These are phyloP conservation scores for Mortierella hygrophila DNA, from an alignment of 192 early-diverging fungal genomes.

Conservation along the genomic window DNA sequence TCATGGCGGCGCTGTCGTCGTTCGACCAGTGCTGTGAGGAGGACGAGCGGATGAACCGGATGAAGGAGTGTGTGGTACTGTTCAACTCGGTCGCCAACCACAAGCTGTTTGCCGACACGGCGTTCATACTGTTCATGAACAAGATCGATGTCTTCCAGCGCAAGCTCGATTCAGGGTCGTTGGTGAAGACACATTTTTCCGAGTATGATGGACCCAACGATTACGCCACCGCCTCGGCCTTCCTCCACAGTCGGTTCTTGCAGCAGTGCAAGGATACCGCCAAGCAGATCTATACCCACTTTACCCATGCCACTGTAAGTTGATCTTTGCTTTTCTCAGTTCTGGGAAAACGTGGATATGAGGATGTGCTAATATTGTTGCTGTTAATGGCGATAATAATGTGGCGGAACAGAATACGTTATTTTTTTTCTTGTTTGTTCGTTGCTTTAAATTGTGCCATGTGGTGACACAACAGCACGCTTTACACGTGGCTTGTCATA, in stretches of 20 bases:
- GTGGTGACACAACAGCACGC: slow-evolving; percentile 36
- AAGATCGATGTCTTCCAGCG: slow-evolving; percentile 75
- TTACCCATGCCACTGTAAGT: slow-evolving; percentile 66
- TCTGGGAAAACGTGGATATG: not conserved
- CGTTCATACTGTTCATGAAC: slow-evolving; percentile 75
- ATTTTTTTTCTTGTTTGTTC: not conserved
- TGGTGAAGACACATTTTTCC: slow-evolving; percentile 64
- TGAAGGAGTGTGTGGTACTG: slow-evolving; percentile 61
- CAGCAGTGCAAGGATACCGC: slow-evolving; percentile 58
- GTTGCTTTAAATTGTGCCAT: slow-evolving; percentile 16
- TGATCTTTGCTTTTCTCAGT: not conserved
- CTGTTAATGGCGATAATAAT: not conserved
- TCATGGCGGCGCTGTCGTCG: slow-evolving; percentile 73
- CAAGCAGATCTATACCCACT: slow-evolving; percentile 65
- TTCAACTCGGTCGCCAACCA: slow-evolving; percentile 63
- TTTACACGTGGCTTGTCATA: slow-evolving; percentile 50
- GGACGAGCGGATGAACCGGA: slow-evolving; percentile 71
- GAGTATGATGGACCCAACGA: slow-evolving; percentile 67
- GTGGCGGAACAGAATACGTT: not conserved
- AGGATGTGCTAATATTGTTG: not conserved
- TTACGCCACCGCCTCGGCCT: slow-evolving; percentile 52
- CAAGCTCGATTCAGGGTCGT: slow-evolving; percentile 59
- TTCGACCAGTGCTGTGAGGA: slow-evolving; percentile 76
- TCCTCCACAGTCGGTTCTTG: slow-evolving; percentile 58
- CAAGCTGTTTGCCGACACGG: slow-evolving; percentile 63